Evolutionary conservation across 2,329 filamentous ascomycete species (phyloP).

Genomic region (Aquanectria penicillioides): DNA sequence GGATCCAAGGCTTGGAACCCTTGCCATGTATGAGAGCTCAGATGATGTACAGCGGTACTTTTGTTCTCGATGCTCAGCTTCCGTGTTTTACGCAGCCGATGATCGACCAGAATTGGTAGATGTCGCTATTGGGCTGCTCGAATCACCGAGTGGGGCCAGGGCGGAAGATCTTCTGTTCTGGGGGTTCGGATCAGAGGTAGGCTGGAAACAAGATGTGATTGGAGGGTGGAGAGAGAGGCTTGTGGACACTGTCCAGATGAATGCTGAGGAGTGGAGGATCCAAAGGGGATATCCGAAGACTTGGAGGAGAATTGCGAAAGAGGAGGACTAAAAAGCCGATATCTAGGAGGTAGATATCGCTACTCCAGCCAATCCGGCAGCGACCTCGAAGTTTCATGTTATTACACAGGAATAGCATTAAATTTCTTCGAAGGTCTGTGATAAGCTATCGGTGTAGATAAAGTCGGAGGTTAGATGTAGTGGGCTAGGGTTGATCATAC

Average conservation of each 20-base stretch:
- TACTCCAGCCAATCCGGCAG: too few species aligned
- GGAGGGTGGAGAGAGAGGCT: constrained; percentile 31
- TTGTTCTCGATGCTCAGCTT: constrained; percentile 58
- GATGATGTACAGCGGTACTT: constrained; percentile 58
- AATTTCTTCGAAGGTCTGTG: too few species aligned
- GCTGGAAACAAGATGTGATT: constrained; percentile 17
- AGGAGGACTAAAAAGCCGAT: too few species aligned
- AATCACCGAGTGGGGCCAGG: constrained; percentile 55
- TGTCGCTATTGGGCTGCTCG: constrained; percentile 56
- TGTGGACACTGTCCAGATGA: constrained; percentile 17
- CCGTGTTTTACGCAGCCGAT: constrained; percentile 56
- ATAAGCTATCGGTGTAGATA: too few species aligned
- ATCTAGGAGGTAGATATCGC: too few species aligned
- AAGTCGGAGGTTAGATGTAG: too few species aligned
- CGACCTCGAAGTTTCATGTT: too few species aligned
- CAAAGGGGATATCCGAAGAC: constrained; percentile 18
- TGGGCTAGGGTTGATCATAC: too few species aligned
- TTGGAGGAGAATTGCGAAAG: constrained; percentile 20
- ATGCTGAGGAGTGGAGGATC: constrained; percentile 36
- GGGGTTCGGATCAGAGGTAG: constrained; percentile 45
- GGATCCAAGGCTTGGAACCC: constrained; percentile 53
- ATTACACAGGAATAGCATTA: too few species aligned
- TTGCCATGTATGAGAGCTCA: constrained; percentile 55
- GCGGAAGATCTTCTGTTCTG: constrained; percentile 57
- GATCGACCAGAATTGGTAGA: constrained; percentile 52